Evolutionary conservation across 768 basidiomycete genomes (phyloP), one percentile per base, ranked within the genome.

Genomic region (Mycena leptocephala): DNA sequence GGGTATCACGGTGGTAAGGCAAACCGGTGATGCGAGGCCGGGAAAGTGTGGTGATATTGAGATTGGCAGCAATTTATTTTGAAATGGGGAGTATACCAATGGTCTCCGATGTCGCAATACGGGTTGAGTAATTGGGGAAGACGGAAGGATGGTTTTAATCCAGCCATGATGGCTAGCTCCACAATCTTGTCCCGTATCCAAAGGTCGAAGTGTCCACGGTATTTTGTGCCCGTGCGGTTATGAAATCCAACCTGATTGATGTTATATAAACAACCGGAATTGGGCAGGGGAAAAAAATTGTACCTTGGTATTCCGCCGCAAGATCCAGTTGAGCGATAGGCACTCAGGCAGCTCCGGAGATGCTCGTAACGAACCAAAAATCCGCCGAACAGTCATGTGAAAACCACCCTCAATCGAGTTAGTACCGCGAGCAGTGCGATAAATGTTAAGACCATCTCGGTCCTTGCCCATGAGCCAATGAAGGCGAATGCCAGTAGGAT

Each of bases 21-120:
- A 61, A 5, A n/a, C 35, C 59, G 4, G 59, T 61, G n/a, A 61
- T 32, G 10, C 22, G 59, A 22, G n/a, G 37, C 3, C 16, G n/a
- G n/a, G 64, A 46, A 66, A 66, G 43, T 5, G 64, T 66, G 41
- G 64, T 66, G 32, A 66, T 66, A 32, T 48, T 48, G 48, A 66
- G 64, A 18, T 32, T 33, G 8, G 4, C n/a, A 16, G 64, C 64
- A 3, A 66, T 18, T 14, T 46, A 51, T 51, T 18, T 48, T 3
- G 65, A 33, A 22, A 35, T 24, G 20, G 65, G 65, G 10, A 66
- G 65, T 24, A 10, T 61, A 20, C n/a, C n/a, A n/a, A n/a, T n/a
- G n/a, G n/a, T n/a, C n/a, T n/a, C n/a, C n/a, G n/a, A n/a, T n/a
- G n/a, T n/a, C n/a, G n/a, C n/a, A n/a, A n/a, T n/a, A n/a, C n/a